Base-by-base conservation (phyloP, 116 monocot genomes). In the Dioscorea cayenensis region DNA sequence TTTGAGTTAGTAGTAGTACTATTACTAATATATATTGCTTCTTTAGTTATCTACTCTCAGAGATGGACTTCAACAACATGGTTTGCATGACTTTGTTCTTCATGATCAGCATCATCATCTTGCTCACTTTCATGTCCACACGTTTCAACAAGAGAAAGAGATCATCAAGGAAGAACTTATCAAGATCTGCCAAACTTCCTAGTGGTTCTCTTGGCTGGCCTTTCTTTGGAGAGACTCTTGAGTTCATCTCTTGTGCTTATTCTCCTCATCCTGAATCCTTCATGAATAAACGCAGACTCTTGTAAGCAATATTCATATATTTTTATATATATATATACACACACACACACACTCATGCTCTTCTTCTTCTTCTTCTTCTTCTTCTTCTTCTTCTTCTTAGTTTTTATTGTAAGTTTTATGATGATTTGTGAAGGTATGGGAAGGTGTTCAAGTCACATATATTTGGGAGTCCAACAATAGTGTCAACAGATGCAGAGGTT, bases 401-500 rank as follows among this genome's bases (percentile, higher is more conserved):
- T 11, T 51, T 51, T 17, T 51, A 11, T 17, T 51, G 7, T 14
- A 11, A 51, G 52, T 28, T 18, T 43, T 2, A 11, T 49, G 8
- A n/a, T 51, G 18, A 51, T 17, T 14, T 43, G 3, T 69, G 58
- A 28, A 89, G 85, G 79, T 80, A 90, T 59, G 94, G 94, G 14
- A 86, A 85, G 60, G 94, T 94, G 59, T 94, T 94, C 84, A 83
- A 79, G 74, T 90, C 94, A 5, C 94, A 94, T 70, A 37, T 94
- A 36, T 94, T 94, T 62, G 94, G 94, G 0, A 82, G 84, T 61
- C 84, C 88, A 49, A 94, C 94, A 6, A 82, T 94, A 52, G 84
- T 94, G 18, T 87, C 90, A 9, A 82, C 84, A 10, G 94, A 94
- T 64, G 88, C 87, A 4, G 94, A 94, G 32, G 73, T 94, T 14